Evolutionary conservation across 2,329 filamentous ascomycete genomes (phyloP), one percentile per base, ranked within the genome.

Genomic region (Colletotrichum camelliae): DNA sequence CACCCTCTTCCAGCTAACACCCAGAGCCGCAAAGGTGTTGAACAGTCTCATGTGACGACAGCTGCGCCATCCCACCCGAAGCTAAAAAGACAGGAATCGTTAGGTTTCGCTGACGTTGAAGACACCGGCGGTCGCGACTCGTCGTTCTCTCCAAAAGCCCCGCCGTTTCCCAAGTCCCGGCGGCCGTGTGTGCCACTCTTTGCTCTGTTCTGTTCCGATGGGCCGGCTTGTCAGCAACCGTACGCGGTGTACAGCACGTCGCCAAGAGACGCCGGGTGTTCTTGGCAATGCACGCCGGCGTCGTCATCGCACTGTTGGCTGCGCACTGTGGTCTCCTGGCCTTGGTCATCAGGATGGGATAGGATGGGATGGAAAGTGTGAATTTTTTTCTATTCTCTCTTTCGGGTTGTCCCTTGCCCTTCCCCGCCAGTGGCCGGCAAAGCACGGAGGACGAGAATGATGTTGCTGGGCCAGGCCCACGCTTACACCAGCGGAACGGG

Each of bases 271-370:
- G 43, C 33, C 57, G 57, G 43, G 7, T 21, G 43, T 7, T 58
- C 73, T 75, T 75, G 73, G 73, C 73, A 37, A 68, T 60, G 27
- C 55, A 73, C 70, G 64, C 43, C 64, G 35, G 43, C 64, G 48
- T 73, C 73, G 70, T 73, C 73, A 75, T 65, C 57, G 43, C 65
- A 74, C 35, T 33, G 65, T 68, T 27, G 58, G 48, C 37, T 16
- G 27, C 24, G 39, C 70, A 73, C 67, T 74, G 72, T 69, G 64
- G 39, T n/a, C 39, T 48, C 39, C 39, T n/a, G 39, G 39, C 18
- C 39, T n/a, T 31, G 27, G 27, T 15, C 52, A n/a, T 8, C 27
- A 21, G 35, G 39, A 48, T 48, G 39, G 39, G 39, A 48, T n/a
- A 48, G 39, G 39, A 48, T 48, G 39, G 39, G 39, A 48, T 48